Conservation (phyloP, 495 filamentous ascomycete species). For the Thermothielavioides terrestris region DNA sequence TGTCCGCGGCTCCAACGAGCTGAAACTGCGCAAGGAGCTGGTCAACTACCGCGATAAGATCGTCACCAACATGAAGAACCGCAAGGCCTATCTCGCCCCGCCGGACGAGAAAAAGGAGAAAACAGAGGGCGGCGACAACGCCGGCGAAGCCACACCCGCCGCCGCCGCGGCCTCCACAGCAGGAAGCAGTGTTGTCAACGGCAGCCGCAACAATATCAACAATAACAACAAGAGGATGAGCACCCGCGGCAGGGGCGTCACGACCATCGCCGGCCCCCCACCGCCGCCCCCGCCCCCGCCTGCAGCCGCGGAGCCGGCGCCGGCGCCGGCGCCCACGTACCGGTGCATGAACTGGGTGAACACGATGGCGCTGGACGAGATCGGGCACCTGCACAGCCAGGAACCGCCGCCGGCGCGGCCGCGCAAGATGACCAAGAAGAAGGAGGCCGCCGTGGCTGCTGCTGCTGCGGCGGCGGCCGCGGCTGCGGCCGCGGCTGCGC, state of each 20-base stretch:
- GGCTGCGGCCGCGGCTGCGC: slow-evolving; percentile 8
- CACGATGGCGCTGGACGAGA: slow-evolving; percentile 60
- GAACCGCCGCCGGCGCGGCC: slow-evolving; percentile 57
- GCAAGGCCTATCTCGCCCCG: slow-evolving; percentile 58
- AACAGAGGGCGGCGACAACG: slow-evolving; percentile 13
- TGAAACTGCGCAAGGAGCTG: slow-evolving; percentile 78
- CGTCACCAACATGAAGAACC: slow-evolving; percentile 65
- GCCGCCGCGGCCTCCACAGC: not conserved
- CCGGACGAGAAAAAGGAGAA: slow-evolving; percentile 43
- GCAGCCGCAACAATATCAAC: slow-evolving; percentile 25
- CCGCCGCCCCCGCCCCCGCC: not conserved
- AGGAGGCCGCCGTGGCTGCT: slow-evolving; percentile 18
- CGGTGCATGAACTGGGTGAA: slow-evolving; percentile 82
- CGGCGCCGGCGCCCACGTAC: slow-evolving; percentile 45
- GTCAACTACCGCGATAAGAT: slow-evolving; percentile 69
- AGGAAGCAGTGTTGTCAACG: no score
- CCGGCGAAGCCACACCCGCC: not conserved
- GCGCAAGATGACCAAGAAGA: slow-evolving; percentile 43
- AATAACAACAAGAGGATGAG: slow-evolving; percentile 53
- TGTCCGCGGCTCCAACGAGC: slow-evolving; percentile 69
- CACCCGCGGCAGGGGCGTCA: slow-evolving; percentile 50
- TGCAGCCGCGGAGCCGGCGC: slow-evolving; percentile 32
- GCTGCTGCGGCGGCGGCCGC: slow-evolving; percentile 8
- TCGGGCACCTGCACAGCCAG: slow-evolving; percentile 77
- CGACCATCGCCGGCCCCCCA: not conserved